Evolutionary conservation across 78 protist genomes (phyloP).

Genomic region (Pelomyxa schiedti): DNA sequence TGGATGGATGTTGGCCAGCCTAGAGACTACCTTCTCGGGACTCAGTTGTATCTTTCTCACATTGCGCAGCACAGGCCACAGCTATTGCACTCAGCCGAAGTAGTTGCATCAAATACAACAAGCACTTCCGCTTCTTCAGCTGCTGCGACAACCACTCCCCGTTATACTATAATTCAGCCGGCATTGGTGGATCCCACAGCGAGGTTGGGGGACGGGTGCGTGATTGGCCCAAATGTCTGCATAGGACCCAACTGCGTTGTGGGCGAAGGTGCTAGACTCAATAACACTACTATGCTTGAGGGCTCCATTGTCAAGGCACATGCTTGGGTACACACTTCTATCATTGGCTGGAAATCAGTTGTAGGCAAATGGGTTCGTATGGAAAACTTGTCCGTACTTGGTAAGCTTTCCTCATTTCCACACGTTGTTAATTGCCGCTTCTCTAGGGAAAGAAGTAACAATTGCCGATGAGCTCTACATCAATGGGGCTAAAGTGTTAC

Average conservation of each 20-base stretch:
- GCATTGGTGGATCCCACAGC: conserved; percentile 61
- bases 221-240: conserved; percentile 77
- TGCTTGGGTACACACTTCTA: conserved; percentile 44
- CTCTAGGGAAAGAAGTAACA: conserved; percentile 77
- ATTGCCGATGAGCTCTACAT: conserved; percentile 71
- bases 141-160: neutral
- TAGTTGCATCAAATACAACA: too few species aligned
- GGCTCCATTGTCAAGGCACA: conserved; percentile 38
- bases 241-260: conserved; percentile 71
- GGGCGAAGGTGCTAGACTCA: conserved; percentile 62
- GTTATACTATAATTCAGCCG: conserved; percentile 21
- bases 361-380: conserved; percentile 81
- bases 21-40: conserved; percentile 56
- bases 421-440: too few species aligned
- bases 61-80: conserved; percentile 23
- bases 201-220: conserved; percentile 60
- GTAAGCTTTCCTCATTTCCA: too few species aligned
- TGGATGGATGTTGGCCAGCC: conserved; percentile 97
- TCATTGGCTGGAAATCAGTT: conserved; percentile 81
- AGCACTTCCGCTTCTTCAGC: too few species aligned
- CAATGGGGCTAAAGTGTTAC: conserved; percentile 75
- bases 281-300: conserved; percentile 37
- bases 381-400: conserved; percentile 72
- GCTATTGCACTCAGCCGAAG: conserved; percentile 10
- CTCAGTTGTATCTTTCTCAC: conserved; percentile 9